phyloP scores from a whole-genome alignment of 2,329 filamentous ascomycete species.

The Neobulgaria alba region DNA sequence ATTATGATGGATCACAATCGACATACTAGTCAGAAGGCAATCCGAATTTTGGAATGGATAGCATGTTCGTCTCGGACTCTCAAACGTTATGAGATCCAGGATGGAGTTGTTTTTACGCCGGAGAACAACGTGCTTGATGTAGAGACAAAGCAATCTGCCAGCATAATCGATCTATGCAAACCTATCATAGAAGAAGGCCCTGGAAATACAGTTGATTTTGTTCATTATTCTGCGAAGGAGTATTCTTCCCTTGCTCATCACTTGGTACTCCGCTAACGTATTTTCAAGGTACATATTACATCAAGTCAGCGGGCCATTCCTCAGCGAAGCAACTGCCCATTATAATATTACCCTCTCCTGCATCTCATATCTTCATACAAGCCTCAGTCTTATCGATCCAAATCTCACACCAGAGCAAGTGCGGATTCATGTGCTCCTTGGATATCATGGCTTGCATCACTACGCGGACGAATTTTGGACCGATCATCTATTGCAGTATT shows the following conservation, averaged over 20 bases:
- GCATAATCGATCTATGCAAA: conserved; percentile 10
- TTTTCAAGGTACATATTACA: conserved; percentile 5
- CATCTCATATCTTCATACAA: conserved; percentile 2
- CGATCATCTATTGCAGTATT: conserved; percentile 7
- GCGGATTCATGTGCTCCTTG: conserved; percentile 1
- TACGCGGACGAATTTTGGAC: conserved; percentile 9
- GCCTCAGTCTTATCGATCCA: not conserved
- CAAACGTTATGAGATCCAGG: conserved; percentile 8
- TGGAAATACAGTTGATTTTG: conserved; percentile 8
- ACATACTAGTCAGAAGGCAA: not conserved
- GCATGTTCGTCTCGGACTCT: conserved; percentile 5
- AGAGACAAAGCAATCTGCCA: conserved; percentile 1
- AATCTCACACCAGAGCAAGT: not conserved
- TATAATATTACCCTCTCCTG: conserved; percentile 9
- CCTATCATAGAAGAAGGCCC: conserved; percentile 13
- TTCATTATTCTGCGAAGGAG: conserved; percentile 13
- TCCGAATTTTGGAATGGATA: conserved; percentile 1
- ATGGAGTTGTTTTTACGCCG: conserved; percentile 5
- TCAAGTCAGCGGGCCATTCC: conserved; percentile 1
- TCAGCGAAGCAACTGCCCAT: conserved; percentile 4
- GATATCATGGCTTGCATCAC: conserved; percentile 9
- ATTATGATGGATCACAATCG: conserved; percentile 1
- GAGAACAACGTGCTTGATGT: not conserved
- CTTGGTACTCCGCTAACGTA: conserved; percentile 3
- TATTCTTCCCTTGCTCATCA: not conserved